These are phyloP conservation scores for Exophiala alcalophila DNA, from an alignment of 2,329 filamentous ascomycete species.

Conservation along the genomic window DNA sequence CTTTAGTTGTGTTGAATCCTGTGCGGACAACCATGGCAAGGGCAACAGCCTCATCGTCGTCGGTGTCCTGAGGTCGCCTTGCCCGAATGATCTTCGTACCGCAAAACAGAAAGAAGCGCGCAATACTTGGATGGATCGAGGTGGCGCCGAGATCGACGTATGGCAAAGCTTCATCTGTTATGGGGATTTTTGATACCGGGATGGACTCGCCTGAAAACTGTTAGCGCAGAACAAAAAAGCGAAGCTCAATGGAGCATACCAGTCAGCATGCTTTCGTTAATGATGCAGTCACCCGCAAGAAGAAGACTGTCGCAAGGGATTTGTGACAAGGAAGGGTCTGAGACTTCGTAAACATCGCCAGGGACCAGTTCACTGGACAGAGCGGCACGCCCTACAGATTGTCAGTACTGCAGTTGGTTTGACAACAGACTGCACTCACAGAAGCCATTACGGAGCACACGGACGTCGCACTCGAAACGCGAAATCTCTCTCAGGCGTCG, in stretches of 20 bases:
- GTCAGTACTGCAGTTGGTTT: neutral
- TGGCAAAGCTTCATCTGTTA: conserved; percentile 74
- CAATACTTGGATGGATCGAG: conserved; percentile 76
- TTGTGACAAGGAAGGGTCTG: conserved; percentile 82
- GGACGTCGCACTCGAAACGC: conserved; percentile 89
- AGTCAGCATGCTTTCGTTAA: conserved; percentile 99
- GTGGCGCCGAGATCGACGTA: conserved; percentile 75
- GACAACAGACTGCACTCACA: conserved; percentile 56
- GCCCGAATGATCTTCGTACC: conserved; percentile 95
- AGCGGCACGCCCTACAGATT: conserved; percentile 69
- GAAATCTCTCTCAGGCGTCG: conserved; percentile 85
- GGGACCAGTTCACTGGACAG: conserved; percentile 86
- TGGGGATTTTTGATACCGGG: conserved; percentile 87
- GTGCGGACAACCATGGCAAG: conserved; percentile 90
- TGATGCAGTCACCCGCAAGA: conserved; percentile 91
- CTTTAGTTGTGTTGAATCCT: conserved; percentile 97
- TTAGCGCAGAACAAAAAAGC: conserved; percentile 9
- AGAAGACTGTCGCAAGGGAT: conserved; percentile 91
- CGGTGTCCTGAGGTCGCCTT: conserved; percentile 78
- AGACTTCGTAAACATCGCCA: conserved; percentile 94
- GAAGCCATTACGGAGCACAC: conserved; percentile 90
- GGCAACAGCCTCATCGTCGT: conserved; percentile 82
- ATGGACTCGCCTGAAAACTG: conserved; percentile 75
- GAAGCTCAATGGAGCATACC: conserved; percentile 39
- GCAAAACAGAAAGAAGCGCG: conserved; percentile 86